phyloP scores from a whole-genome alignment of 2,329 filamentous ascomycete species.

The Venturia aucupariae region DNA sequence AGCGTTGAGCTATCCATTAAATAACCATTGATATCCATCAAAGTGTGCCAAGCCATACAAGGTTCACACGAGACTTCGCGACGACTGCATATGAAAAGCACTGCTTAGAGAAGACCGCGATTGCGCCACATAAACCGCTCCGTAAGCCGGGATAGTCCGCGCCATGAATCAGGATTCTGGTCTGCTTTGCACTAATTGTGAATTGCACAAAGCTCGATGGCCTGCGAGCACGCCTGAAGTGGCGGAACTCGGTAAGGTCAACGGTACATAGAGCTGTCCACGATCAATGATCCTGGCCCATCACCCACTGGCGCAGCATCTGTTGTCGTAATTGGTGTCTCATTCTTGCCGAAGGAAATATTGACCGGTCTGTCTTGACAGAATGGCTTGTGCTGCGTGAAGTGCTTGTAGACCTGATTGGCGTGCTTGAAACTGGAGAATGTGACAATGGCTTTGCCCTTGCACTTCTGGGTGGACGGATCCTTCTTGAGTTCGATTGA shows the following conservation, averaged over 20 bases:
- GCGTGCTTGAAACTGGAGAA: slow-evolving; percentile 5
- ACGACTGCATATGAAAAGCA: background rate
- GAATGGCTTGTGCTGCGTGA: slow-evolving; percentile 1
- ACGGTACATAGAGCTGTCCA: slow-evolving; percentile 2
- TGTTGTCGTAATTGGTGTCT: background rate
- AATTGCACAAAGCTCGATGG: background rate
- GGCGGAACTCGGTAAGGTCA: background rate
- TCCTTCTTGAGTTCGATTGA: background rate
- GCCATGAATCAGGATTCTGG: background rate
- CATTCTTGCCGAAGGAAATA: background rate
- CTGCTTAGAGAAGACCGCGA: background rate
- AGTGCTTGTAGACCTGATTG: slow-evolving; percentile 2
- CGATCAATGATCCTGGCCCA: background rate
- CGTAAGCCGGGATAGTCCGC: background rate
- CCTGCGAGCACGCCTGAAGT: background rate
- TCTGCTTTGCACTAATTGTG: background rate
- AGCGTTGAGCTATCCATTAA: background rate
- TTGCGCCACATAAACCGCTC: background rate
- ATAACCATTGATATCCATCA: background rate
- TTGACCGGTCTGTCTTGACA: slow-evolving; percentile 2
- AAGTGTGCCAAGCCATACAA: background rate
- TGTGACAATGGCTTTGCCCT: slow-evolving; percentile 2
- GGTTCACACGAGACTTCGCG: background rate
- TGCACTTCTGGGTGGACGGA: background rate
- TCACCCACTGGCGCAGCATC: background rate